Base-by-base conservation (phyloP, 106 monocot genomes). In the Allium cepa region DNA sequence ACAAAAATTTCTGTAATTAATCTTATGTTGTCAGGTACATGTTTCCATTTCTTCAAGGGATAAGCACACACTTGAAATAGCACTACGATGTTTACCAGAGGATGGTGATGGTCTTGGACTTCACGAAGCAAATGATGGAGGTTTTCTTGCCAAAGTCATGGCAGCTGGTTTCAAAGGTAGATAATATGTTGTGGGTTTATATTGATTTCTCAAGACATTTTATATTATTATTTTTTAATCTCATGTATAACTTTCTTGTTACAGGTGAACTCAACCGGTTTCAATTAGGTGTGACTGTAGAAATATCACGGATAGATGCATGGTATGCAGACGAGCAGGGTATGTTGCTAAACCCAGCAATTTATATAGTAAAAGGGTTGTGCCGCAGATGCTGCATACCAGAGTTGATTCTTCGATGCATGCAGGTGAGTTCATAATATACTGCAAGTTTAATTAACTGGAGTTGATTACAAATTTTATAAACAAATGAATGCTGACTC, bases 111-210 rank as follows among this genome's bases (percentile, higher is more conserved):
- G 93, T 48, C 68, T 93, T 72, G 93, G 99, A 22, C 15, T 85
- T 61, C 84, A 93, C 81, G 99, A 82, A 85, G 77, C 72, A 59
- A 85, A 85, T 76, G 93, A 99, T 83, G 99, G 99, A 28, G 99
- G 99, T 18, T 69, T 99, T 79, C 92, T 99, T 73, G 93, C 99
- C 45, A 68, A 72, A 62, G 73, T 87, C 61, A 81, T 99, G 64
- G 82, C 93, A 26, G 80, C 89, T 73, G 99, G 92, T 46, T 99
- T 99, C 70, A 99, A 99, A 90, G 97, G 97, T 88, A 79, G 4
- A 63, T 36, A 12, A 15, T 63, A n/a, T 70, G 11, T 61, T 70
- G 28, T 36, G 36, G 36, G 36, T 22, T 36, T 5, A 22, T 13
- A 11, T 7, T 61, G 26, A 12, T 50, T 36, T 50, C 72, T 56